Percentiles rank a stretch among this genome's conserved stretches.
Evolutionary conservation across 805 yeast genomes (phyloP).

Genomic region (Yamadazyma akitaensis): DNA sequence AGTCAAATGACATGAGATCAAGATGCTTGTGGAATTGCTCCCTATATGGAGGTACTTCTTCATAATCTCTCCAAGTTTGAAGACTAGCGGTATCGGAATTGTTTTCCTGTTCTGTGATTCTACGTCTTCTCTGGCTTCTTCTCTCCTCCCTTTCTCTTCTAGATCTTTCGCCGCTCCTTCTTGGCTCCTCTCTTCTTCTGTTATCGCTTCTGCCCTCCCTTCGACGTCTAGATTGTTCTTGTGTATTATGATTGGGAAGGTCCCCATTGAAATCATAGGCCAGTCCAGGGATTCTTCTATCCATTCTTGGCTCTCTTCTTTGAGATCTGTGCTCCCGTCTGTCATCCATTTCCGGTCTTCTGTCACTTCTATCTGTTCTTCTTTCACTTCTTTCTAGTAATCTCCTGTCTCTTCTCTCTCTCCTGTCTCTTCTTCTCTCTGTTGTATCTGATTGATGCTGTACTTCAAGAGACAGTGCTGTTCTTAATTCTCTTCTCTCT

Average conservation of each 20-base stretch:
- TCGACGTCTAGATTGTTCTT: background rate
- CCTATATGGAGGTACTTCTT: slow-evolving; percentile 25
- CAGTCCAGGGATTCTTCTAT: background rate
- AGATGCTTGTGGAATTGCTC: slow-evolving; percentile 22
- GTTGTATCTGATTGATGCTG: background rate
- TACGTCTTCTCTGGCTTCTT: slow-evolving; percentile 16
- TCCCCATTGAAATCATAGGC: background rate
- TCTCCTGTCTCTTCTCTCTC: background rate
- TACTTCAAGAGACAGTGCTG: background rate
- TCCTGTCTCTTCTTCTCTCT: background rate
- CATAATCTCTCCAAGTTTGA: slow-evolving; percentile 1
- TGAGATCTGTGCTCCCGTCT: slow-evolving; percentile 1
- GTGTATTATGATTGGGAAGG: background rate
- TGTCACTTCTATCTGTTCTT: slow-evolving; percentile 4
- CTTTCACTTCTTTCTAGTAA: slow-evolving; percentile 1
- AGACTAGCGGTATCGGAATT: background rate
- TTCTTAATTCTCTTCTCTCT: background rate
- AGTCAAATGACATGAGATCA: slow-evolving; percentile 26
- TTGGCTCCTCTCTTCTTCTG: background rate
- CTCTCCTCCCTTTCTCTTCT: slow-evolving; percentile 15
- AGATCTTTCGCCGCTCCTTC: background rate
- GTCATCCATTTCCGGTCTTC: slow-evolving; percentile 3
- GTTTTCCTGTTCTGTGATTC: background rate
- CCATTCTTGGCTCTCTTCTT: slow-evolving; percentile 6
- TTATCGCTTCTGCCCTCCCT: slow-evolving; percentile 1